Base-by-base conservation (phyloP, 2,329 filamentous ascomycete species). In the Talaromyces rugulosus region DNA sequence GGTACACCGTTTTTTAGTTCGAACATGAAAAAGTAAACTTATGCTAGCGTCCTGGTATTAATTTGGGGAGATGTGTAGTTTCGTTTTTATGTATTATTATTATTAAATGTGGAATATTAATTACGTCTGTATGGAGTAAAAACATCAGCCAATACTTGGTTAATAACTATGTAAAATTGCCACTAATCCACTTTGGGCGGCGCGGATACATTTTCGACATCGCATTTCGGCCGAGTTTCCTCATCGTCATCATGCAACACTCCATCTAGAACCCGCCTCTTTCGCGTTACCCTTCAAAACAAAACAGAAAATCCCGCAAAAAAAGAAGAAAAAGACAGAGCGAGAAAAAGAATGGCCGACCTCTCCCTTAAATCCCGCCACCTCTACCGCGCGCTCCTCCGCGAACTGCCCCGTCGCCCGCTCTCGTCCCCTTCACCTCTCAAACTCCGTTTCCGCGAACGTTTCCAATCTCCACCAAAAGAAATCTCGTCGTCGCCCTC, bases 301-400 rank as follows among this genome's bases (percentile, higher is more conserved):
- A 16, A n/a, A 6, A 3, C 16, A 40, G 16, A 34, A 4, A 56
- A n/a, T 23, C 33, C 7, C 34, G 6, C 44, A 50, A 57, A 23
- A 53, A 42, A 23, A 23, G 23, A 23, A 23, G 23, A 23, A 23
- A 23, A 23, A 23, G 23, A 23, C 23, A 23, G 23, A 23, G 23
- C 23, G 23, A 23, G 23, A 23, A 51, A 54, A 62, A 65, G 51
- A 56, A 62, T 63, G 59, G n/a, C 58, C 54, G 63, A 68, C 54
- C 64, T 69, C 36, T 51, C 75, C 54, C 70, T 77, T 44, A 75
- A 82, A 65, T 74, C 84, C 47, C 91, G 91, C 71, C 87, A 91
- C 40, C 83, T 96, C 72, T 98, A 98, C 83, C 91, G 94, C 70
- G 85, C 89, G 50, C 83, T 97, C 72, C 87, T 98, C 61, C 92